Conservation (phyloP, 2,329 filamentous ascomycete species). For the Neonectria ditissima region DNA sequence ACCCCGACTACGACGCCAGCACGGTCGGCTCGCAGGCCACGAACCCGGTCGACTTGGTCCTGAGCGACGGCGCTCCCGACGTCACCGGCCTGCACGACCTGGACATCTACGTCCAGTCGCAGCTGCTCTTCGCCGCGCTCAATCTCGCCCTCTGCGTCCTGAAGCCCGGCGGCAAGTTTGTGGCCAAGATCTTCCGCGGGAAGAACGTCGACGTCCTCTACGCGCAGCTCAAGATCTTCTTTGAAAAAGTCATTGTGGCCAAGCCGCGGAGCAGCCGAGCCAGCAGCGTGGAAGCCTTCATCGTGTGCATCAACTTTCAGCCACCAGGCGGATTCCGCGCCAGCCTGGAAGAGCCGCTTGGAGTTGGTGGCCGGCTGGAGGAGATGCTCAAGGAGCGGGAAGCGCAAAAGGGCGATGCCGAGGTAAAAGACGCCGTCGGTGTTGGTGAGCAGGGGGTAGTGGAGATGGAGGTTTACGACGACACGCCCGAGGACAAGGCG, state of each 20-base stretch:
- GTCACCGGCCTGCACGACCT: conserved; percentile 97
- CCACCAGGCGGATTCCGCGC: conserved; percentile 82
- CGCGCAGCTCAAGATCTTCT: conserved; percentile 92
- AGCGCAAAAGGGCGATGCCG: conserved; percentile 53
- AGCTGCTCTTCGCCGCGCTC: conserved; percentile 92
- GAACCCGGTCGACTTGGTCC: conserved; percentile 89
- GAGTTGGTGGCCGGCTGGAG: conserved; percentile 68
- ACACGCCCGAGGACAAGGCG: conserved; percentile 41
- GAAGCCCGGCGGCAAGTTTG: conserved; percentile 92
- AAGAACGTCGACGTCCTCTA: conserved; percentile 96
- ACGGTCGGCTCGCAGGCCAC: conserved; percentile 64
- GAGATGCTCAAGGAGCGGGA: conserved; percentile 60
- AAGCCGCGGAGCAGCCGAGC: conserved; percentile 96
- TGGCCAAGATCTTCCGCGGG: conserved; percentile 96
- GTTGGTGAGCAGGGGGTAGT: conserved; percentile 52
- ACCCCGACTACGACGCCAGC: conserved; percentile 72
- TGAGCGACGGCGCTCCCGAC: conserved; percentile 95
- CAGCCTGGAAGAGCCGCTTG: conserved; percentile 80
- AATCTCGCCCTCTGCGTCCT: conserved; percentile 94
- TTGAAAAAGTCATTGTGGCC: conserved; percentile 85
- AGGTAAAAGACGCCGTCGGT: conserved; percentile 58
- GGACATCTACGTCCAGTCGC: conserved; percentile 97
- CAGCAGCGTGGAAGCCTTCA: conserved; percentile 95
- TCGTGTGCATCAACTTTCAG: conserved; percentile 91
- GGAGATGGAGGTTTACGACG: conserved; percentile 65